Percentiles rank a stretch among this genome's conserved stretches.
Conservation (phyloP, 2,329 filamentous ascomycete genomes). For the Diaporthe aspalathi region DNA sequence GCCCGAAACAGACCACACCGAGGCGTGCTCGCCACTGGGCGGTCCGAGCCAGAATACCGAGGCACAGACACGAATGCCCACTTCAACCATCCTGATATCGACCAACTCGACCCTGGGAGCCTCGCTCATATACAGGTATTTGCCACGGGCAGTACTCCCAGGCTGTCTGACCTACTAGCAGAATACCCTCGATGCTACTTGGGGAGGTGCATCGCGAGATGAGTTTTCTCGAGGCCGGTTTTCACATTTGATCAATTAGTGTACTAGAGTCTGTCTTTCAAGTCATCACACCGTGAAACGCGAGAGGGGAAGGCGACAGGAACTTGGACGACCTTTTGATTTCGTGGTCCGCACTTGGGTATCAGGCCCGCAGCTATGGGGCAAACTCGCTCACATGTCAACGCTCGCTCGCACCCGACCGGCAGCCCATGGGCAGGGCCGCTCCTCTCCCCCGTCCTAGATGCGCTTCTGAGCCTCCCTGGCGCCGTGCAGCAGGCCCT, state of each 20-base stretch:
- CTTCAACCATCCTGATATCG: background rate
- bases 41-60: background rate
- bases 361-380: slow-evolving; percentile 10
- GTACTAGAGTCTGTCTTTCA: background rate
- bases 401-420: background rate
- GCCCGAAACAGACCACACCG: background rate
- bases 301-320: background rate
- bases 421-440: background rate
- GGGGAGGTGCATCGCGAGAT: background rate
- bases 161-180: background rate
- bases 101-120: background rate
- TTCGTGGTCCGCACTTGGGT: slow-evolving; percentile 8
- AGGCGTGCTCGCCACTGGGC: background rate
- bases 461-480: slow-evolving; percentile 34
- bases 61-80: background rate
- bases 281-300: background rate
- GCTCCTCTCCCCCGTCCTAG: background rate
- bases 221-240: background rate
- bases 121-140: background rate
- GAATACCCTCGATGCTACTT: background rate
- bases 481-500: slow-evolving; percentile 33
- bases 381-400: slow-evolving; percentile 14
- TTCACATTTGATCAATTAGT: background rate
- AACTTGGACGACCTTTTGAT: background rate
- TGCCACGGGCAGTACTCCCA: background rate